Evolutionary conservation across 2,329 filamentous ascomycete species (phyloP).

Genomic region (Coniochaeta sp.): DNA sequence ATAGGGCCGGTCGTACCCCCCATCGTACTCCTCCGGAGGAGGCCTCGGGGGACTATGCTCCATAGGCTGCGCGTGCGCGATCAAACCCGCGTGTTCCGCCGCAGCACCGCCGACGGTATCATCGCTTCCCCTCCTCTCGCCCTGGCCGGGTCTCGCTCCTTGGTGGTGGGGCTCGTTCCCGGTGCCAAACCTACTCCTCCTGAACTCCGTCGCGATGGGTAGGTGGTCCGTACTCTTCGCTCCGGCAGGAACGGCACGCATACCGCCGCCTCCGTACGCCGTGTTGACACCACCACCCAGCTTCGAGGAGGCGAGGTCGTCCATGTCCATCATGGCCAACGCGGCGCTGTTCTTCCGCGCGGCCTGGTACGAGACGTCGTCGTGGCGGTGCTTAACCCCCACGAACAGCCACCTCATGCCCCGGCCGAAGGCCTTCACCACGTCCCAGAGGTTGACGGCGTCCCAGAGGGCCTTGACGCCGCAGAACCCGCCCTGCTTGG

Average conservation of each 20-base stretch:
- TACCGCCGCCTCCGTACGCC: constrained; percentile 7
- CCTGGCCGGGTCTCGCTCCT: neutral
- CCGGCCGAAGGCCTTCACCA: constrained; percentile 71
- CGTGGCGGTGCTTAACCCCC: constrained; percentile 55
- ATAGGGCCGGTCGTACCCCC: constrained; percentile 14
- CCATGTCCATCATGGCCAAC: constrained; percentile 24
- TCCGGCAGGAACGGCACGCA: constrained; percentile 13
- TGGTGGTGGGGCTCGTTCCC: neutral
- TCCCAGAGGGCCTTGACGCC: constrained; percentile 61
- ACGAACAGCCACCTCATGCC: constrained; percentile 76
- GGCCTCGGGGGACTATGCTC: constrained; percentile 12
- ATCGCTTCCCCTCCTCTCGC: neutral
- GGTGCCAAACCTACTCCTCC: constrained; percentile 19
- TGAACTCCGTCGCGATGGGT: constrained; percentile 31
- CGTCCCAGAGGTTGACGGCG: constrained; percentile 75
- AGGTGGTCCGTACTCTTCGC: constrained; percentile 30
- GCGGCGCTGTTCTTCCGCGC: constrained; percentile 23
- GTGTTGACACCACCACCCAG: constrained; percentile 14
- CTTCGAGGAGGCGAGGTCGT: constrained; percentile 24
- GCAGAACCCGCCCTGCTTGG: constrained; percentile 57
- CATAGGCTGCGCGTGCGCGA: constrained; percentile 28
- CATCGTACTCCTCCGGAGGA: constrained; percentile 6
- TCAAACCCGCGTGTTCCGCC: constrained; percentile 21
- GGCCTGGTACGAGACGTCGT: constrained; percentile 40
- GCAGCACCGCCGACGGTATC: constrained; percentile 3